Evolutionary conservation across 345 rosid genomes (phyloP), one percentile per base, ranked within the genome.

Genomic region (Psidium guajava): DNA sequence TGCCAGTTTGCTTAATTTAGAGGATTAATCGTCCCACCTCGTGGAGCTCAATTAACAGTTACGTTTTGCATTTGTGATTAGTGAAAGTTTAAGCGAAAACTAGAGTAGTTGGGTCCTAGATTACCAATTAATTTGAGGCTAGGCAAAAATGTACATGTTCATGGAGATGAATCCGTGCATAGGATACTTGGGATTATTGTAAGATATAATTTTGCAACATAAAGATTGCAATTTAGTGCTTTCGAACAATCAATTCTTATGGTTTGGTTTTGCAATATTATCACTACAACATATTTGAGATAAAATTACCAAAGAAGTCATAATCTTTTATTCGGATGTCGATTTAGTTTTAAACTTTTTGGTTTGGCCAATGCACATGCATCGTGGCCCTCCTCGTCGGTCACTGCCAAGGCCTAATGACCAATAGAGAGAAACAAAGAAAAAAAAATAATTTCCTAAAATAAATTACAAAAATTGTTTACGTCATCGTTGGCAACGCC

Each of bases 401-500:
- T 47, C 54, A 82, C 36, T 69, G 13, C 3, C 7, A 0, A 69
- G 80, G 13, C 6, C 5, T 0, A 0, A 18, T 5, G 3, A 16
- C 5, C 0, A 0, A 1, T 2, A 32, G 0, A 81, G 36, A 18
- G 11, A 12, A 50, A 81, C 4, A 14, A 5, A 13, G 22, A 52
- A 81, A 7, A 53, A 81, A 47, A 25, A 16, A 36, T 1, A 49
- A 3, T 2, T 47, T 47, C 8, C 24, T 25, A 16, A 4, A 8
- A 81, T 50, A 0, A 25, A 0, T 14, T 44, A 2, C 10, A 25
- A 80, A 81, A 81, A 28, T 14, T 3, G 5, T 81, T 16, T 22
- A 24, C 3, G 0, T 53, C 36, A 18, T 64, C 5, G 4, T 5
- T 8, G 0, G 1, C 3, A 2, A 0, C 32, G 11, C 11, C 11